Percentiles rank a stretch among this genome's conserved stretches.
phyloP scores from a whole-genome alignment of 169 alveolate species.

The Plasmodium relictum region DNA sequence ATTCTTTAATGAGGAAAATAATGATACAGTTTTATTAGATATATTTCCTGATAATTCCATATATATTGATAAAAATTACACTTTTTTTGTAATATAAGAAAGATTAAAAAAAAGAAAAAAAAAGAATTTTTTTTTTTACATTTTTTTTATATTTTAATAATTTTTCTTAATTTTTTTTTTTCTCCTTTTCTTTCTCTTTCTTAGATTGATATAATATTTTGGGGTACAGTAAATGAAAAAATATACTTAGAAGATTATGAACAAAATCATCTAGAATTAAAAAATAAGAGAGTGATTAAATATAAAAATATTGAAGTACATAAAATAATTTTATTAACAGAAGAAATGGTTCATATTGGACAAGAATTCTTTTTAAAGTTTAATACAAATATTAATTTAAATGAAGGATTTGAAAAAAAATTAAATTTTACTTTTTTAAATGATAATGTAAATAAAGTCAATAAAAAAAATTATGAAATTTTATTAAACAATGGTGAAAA shows the following conservation, averaged over 20 bases:
- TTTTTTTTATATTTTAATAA: neutral
- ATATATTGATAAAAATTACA: conserved; percentile 7
- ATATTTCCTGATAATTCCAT: conserved; percentile 53
- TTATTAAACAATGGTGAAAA: neutral
- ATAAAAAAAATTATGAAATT: neutral
- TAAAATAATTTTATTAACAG: conserved; percentile 31
- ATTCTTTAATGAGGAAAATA: conserved; percentile 23
- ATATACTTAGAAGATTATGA: conserved; percentile 13
- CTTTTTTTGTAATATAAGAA: conserved; percentile 33
- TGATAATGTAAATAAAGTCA: neutral
- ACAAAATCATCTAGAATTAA: neutral
- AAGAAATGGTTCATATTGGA: conserved; percentile 17
- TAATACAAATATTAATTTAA: conserved; percentile 20
- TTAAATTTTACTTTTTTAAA: conserved; percentile 11
- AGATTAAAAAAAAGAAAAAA: neutral
- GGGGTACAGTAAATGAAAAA: conserved; percentile 18
- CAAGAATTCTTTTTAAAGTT: conserved; percentile 22
- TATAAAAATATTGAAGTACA: conserved; percentile 44
- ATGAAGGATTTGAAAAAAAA: conserved; percentile 16
- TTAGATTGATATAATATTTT: conserved; percentile 50
- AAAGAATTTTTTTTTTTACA: neutral
- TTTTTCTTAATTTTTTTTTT: neutral
- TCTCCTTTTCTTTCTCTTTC: neutral
- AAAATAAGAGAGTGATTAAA: neutral
- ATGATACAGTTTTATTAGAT: conserved; percentile 20